Evolutionary conservation across 208 protist genomes (phyloP).

Genomic region (Wallacemonas sp.): DNA sequence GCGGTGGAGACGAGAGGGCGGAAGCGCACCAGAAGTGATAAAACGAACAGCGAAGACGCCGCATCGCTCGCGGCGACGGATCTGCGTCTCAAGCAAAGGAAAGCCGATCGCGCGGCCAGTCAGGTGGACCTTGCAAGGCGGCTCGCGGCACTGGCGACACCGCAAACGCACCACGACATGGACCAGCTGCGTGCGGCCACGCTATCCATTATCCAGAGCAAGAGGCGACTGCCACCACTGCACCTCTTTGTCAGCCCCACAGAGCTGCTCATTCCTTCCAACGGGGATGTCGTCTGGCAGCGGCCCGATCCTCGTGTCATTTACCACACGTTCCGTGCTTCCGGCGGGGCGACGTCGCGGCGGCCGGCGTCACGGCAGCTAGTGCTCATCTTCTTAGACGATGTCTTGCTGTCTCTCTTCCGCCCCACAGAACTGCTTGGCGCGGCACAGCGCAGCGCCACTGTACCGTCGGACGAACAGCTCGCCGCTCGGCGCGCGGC

Average conservation of each 20-base stretch:
- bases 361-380: conserved; percentile 42
- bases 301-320: conserved; percentile 65
- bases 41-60: neutral
- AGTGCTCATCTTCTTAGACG: conserved; percentile 71
- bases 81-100: neutral
- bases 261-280: conserved; percentile 9
- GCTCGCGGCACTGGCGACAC: neutral
- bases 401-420: conserved; percentile 33
- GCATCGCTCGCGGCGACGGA: conserved; percentile 13
- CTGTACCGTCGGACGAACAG: neutral
- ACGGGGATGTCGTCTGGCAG: conserved; percentile 38
- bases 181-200: conserved; percentile 32
- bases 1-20: neutral
- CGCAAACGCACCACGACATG: neutral
- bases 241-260: conserved; percentile 35
- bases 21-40: neutral
- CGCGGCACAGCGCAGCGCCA: no score
- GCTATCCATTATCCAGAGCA: conserved; percentile 30
- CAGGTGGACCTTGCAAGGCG: conserved; percentile 29
- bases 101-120: conserved; percentile 13
- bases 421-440: neutral
- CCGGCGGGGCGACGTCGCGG: conserved; percentile 12
- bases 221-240: conserved; percentile 40
- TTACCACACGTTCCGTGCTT: conserved; percentile 58
- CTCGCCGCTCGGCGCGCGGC: neutral